Percentiles rank a stretch among this genome's conserved stretches.
phyloP scores from a whole-genome alignment of 2,329 filamentous ascomycete genomes.

The Colletotrichum spinosum region DNA sequence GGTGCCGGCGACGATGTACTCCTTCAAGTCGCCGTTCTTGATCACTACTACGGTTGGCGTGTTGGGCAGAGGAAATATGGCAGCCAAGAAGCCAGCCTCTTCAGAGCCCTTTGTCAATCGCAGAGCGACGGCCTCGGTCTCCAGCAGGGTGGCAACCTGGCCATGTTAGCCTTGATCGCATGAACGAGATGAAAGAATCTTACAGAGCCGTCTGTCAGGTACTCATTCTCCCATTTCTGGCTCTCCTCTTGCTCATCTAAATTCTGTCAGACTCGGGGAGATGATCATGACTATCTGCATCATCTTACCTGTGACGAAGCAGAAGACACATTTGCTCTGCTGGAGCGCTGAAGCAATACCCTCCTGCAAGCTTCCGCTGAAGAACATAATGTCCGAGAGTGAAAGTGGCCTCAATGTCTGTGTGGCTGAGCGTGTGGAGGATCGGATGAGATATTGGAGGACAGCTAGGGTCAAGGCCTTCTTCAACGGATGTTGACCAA shows the following conservation, averaged over 20 bases:
- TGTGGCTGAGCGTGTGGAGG: neutral
- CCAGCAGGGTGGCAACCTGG: constrained; percentile 22
- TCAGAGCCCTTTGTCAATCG: constrained; percentile 78
- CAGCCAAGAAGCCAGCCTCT: constrained; percentile 84
- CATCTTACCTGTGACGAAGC: constrained; percentile 80
- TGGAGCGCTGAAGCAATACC: constrained; percentile 82
- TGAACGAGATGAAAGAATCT: constrained; percentile 31
- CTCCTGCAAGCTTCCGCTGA: constrained; percentile 81
- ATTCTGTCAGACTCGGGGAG: neutral
- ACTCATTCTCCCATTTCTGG: constrained; percentile 78
- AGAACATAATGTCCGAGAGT: constrained; percentile 73
- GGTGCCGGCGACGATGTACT: constrained; percentile 77
- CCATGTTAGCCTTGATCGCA: neutral
- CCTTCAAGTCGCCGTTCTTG: constrained; percentile 80
- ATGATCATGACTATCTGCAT: no score
- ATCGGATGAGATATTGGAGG: no score
- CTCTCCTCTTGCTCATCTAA: constrained; percentile 78
- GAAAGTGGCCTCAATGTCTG: neutral
- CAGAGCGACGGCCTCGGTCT: constrained; percentile 72
- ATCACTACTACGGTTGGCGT: constrained; percentile 86
- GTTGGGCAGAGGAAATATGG: constrained; percentile 83
- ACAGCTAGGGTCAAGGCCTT: no score
- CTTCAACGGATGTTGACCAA: no score
- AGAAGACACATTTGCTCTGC: constrained; percentile 82
- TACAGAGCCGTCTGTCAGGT: constrained; percentile 68